Evolutionary conservation across 176 grass and related monocot genomes (phyloP).

Genomic region (Lolium rigidum): DNA sequence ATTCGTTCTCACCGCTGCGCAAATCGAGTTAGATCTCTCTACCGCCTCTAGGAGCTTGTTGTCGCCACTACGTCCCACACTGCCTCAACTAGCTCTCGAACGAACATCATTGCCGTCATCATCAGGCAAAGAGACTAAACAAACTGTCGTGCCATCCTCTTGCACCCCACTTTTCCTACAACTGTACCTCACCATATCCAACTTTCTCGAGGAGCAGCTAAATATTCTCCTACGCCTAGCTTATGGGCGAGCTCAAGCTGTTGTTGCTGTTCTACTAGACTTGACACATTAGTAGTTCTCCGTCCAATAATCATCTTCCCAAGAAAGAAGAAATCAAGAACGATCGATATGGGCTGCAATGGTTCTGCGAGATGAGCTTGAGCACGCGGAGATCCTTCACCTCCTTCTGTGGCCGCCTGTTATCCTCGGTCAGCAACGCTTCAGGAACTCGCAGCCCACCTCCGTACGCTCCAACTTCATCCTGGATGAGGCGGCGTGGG

Average conservation of each 20-base stretch:
- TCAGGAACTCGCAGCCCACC: too few species aligned
- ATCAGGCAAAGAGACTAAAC: constrained; percentile 40
- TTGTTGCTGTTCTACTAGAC: neutral
- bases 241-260: constrained; percentile 11
- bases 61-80: too few species aligned
- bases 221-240: constrained; percentile 45
- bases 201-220: constrained; percentile 41
- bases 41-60: too few species aligned
- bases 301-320: neutral
- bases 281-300: neutral
- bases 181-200: constrained; percentile 66
- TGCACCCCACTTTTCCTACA: constrained; percentile 64
- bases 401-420: too few species aligned
- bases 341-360: constrained; percentile 16
- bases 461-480: too few species aligned
- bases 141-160: constrained; percentile 50
- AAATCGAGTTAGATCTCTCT: too few species aligned
- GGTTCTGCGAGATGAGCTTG: constrained; percentile 20
- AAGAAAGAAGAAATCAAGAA: neutral
- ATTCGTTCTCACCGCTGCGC: too few species aligned
- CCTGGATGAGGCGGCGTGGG: too few species aligned
- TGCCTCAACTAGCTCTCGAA: too few species aligned
- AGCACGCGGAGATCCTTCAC: too few species aligned
- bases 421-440: too few species aligned
- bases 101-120: constrained; percentile 38